These are phyloP conservation scores for Clarireedia paspali DNA, from an alignment of 2,329 filamentous ascomycete species.

Conservation along the genomic window DNA sequence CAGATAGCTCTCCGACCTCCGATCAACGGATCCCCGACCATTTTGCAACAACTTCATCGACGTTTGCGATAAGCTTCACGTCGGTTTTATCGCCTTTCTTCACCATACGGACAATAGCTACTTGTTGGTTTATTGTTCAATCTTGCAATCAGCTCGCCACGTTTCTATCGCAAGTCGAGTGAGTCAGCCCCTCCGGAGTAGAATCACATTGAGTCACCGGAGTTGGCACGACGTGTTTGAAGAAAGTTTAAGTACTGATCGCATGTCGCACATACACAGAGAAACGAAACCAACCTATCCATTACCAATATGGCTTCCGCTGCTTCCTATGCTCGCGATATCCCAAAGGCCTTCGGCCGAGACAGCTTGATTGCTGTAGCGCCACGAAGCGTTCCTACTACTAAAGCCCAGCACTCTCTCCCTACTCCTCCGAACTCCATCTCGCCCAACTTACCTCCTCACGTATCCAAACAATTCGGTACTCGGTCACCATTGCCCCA, in stretches of 20 bases:
- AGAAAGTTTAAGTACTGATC: conserved; percentile 16
- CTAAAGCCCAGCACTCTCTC: conserved; percentile 51
- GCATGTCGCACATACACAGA: conserved; percentile 25
- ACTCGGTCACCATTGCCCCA: conserved; percentile 30
- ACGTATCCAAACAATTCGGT: conserved; percentile 62
- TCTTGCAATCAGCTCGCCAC: conserved; percentile 19
- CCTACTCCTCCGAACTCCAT: conserved; percentile 94
- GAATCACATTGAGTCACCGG: background rate
- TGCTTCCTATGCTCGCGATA: conserved; percentile 58
- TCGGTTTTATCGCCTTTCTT: conserved; percentile 12
- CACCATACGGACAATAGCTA: conserved; percentile 18
- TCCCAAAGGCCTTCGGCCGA: conserved; percentile 52
- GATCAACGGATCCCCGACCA: conserved; percentile 11
- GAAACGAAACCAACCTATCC: conserved; percentile 23
- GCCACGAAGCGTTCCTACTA: conserved; percentile 50
- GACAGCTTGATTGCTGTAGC: conserved; percentile 69
- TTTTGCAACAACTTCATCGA: conserved; percentile 20
- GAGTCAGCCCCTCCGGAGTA: conserved; percentile 23
- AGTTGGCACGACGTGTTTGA: conserved; percentile 13
- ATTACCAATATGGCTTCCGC: conserved; percentile 51
- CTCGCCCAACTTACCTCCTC: conserved; percentile 77
- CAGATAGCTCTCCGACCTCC: conserved; percentile 6
- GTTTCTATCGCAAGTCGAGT: conserved; percentile 30
- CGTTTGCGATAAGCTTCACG: conserved; percentile 21
- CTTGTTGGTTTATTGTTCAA: conserved; percentile 20